Base-by-base conservation (phyloP, 805 yeast genomes). In the Pachysolen tannophilus region DNA sequence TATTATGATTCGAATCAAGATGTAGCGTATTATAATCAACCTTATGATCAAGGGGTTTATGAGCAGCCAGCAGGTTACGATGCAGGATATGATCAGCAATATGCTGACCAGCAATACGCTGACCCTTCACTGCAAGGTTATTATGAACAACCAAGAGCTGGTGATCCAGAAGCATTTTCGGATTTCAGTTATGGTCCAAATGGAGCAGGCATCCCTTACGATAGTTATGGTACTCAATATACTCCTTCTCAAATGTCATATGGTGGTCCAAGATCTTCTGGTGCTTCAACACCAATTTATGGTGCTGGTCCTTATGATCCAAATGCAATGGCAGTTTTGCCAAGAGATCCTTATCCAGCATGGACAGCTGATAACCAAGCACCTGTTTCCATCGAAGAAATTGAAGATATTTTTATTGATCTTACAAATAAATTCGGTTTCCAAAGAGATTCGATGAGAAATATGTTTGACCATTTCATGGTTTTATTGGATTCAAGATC, bases 341-440 rank as follows among this genome's bases (percentile, higher is more conserved):
- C 94, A 49, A 76, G 87, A 30, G 92, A 92, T 59, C 99, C 98
- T 23, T 92, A 90, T 59, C 98, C 99, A 29, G 97, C 98, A 34
- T 92, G 98, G 98, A 84, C 96, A 18, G 94, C 94, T 31, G 97
- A 92, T 60, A 88, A 82, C 38, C 90, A 82, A 58, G 86, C 90
- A 18, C 94, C 94, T 9, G 80, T 82, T 39, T 69, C 85, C 32
- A 72, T 83, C 37, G 92, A 83, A 59, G 90, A 83, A 56, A 80
- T 83, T 54, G 94, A 83, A 63, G 94, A 83, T 63, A 75, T 82
- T 26, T 83, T 83, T 55, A 83, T 83, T 52, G 92, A 83, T 58
- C 66, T 83, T 56, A 67, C 90, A 28, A 82, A 82, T 61, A 79
- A 77, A 59, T 82, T 83, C 53, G 94, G 94, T 53, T 83, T 83